Conservation (phyloP, 371 early-diverging fungal species). For the Mucor circinelloides region DNA sequence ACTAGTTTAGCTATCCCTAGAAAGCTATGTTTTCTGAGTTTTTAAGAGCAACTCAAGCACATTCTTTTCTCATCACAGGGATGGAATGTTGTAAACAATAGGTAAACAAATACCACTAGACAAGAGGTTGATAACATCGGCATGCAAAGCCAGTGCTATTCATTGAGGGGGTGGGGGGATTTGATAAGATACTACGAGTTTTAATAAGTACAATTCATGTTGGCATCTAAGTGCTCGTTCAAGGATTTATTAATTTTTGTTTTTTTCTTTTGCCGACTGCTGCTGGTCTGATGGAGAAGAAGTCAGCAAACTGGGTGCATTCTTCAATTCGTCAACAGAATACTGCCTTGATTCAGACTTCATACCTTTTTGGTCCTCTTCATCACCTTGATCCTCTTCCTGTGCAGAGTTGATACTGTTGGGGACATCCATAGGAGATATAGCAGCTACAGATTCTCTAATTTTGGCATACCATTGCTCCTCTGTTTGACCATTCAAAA, state of each 20-base stretch:
- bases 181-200: no score
- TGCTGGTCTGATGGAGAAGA: constrained; percentile 2
- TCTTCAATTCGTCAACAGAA: constrained; percentile 12
- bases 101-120: no score
- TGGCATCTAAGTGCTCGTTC: background rate
- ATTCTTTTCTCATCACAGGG: no score
- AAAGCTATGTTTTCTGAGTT: no score
- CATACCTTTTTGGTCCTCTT: background rate
- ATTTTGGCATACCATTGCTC: constrained; percentile 69
- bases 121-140: no score
- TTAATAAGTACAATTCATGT: no score
- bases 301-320: constrained; percentile 14
- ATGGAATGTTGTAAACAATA: no score
- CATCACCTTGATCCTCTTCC: constrained; percentile 8
- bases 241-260: background rate
- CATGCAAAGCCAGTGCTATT: no score
- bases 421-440: background rate
- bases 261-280: background rate
- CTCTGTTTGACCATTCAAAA: constrained; percentile 74
- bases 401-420: constrained; percentile 17
- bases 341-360: constrained; percentile 25
- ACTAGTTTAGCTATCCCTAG: no score
- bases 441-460: background rate
- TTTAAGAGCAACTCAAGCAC: no score
- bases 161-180: no score